Evolutionary conservation across 2,329 filamentous ascomycete genomes (phyloP), one percentile per base, ranked within the genome.

Genomic region (Alternaria sp.): DNA sequence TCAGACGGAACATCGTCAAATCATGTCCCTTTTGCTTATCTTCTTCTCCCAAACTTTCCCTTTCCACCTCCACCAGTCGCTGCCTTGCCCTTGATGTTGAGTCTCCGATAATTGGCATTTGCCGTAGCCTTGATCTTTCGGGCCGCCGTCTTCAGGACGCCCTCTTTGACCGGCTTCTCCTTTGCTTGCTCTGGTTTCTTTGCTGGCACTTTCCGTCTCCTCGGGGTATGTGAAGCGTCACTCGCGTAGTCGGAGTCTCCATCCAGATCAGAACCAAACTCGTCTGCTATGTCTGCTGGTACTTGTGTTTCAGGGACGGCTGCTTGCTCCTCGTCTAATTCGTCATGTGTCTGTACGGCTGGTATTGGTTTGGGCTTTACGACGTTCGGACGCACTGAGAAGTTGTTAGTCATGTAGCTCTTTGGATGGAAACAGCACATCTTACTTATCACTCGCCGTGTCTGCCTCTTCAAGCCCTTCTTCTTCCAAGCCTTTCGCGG

Each of bases 391-490:
- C 79, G 79, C 77, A 82, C 80, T 81, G 61, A 11, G 20, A 28
- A 18, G 41, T n/a, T 23, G 59, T 79, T 71, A 79, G 72, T 37
- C 6, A 21, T 47, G 53, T 33, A 41, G 30, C 25, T 44, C 43
- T n/a, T 15, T 47, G 33, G n/a, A 18, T 43, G 3, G 6, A 45
- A 23, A 23, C n/a, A 33, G 5, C 47, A 28, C 21, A 53, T 67
- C 71, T 68, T 66, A 78, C 77, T 92, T 63, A 89, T 93, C 59
- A 87, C 85, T 51, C 85, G 83, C 65, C 89, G 85, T 4, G 92
- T 95, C 59, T 92, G 93, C 64, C 92, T 85, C 83, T 96, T 96
- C 76, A 92, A 87, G 0, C 92, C 92, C 82, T 92, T 92, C 86
- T 96, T 96, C 84, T 94, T 95, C 83, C 87, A 95, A 2, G 87